Conservation (phyloP, 2,329 filamentous ascomycete genomes). For the Sporothrix curviconia region DNA sequence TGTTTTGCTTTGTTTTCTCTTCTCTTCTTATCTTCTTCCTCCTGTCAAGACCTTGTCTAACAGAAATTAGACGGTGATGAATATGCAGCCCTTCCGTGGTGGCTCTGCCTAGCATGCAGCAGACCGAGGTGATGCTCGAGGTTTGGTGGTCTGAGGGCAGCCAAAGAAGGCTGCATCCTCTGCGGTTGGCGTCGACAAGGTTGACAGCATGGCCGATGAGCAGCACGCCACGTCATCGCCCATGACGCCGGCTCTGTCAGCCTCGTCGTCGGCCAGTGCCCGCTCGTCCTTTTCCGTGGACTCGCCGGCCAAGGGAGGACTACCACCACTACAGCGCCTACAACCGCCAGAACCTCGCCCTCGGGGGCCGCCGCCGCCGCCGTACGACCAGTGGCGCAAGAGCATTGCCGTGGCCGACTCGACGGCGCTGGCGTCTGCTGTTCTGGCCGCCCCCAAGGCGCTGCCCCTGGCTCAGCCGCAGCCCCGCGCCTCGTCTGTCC, state of each 20-base stretch:
- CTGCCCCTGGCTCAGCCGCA: no score
- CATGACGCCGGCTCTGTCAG: conserved; percentile 9
- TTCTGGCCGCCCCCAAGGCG: not conserved
- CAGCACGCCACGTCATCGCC: not conserved
- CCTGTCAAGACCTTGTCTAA: not conserved
- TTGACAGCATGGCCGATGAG: not conserved
- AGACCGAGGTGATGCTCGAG: conserved; percentile 17
- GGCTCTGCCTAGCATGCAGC: conserved; percentile 18
- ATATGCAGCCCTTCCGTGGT: conserved; percentile 7
- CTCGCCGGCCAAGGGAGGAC: not conserved
- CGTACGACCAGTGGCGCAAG: conserved; percentile 15
- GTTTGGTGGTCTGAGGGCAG: conserved; percentile 15
- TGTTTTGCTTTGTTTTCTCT: no score
- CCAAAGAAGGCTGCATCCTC: no score
- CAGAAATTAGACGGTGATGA: not conserved
- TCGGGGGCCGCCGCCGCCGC: conserved; percentile 13
- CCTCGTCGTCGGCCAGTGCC: conserved; percentile 6
- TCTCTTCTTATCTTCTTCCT: not conserved
- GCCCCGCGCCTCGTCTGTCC: not conserved
- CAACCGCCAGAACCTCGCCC: not conserved
- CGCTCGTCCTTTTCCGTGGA: conserved; percentile 13
- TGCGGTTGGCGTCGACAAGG: no score
- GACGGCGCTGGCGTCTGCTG: not conserved
- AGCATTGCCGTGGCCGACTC: conserved; percentile 1
- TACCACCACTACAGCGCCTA: not conserved